Percentiles rank a stretch among this genome's conserved stretches.
Conservation (phyloP, 1,284 basidiomycete genomes). For the Fomitopsis schrenkii region DNA sequence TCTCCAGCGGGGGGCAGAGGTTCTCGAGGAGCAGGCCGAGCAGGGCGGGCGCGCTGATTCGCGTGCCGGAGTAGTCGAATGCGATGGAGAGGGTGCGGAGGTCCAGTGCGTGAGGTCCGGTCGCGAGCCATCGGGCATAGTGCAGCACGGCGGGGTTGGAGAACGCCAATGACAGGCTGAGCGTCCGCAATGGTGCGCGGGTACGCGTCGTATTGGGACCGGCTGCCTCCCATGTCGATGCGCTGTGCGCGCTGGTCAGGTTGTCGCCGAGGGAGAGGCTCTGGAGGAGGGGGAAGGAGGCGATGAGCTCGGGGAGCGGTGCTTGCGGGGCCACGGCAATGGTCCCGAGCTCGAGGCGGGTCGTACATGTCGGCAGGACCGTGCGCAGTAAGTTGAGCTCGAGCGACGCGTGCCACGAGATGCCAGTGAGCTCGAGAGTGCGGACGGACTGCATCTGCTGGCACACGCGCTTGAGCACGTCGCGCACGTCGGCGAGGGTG, state of each 20-base stretch:
- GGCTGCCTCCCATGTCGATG: not conserved
- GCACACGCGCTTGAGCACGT: not conserved
- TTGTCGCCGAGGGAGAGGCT: not conserved
- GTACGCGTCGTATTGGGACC: not conserved
- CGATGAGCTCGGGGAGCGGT: not conserved
- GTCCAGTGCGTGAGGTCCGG: not conserved
- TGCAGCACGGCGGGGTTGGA: not conserved
- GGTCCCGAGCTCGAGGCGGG: not conserved
- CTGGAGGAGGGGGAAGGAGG: not conserved
- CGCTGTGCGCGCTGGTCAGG: not conserved
- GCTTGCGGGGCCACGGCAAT: not conserved
- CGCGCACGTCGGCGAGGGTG: not conserved
- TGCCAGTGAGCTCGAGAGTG: not conserved
- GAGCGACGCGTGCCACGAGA: not conserved
- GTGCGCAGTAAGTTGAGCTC: not conserved
- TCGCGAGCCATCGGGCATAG: not conserved
- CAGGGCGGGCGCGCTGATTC: not conserved
- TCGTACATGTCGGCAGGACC: not conserved
- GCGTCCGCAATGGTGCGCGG: not conserved
- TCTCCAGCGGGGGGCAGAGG: not conserved
- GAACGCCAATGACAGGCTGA: not conserved
- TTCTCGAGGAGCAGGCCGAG: not conserved
- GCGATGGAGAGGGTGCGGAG: not conserved
- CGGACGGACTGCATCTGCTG: not conserved
- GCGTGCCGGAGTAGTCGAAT: not conserved